These are phyloP conservation scores for Meyerozyma elateridarum DNA, from an alignment of 1,139 yeast genomes.

Conservation along the genomic window DNA sequence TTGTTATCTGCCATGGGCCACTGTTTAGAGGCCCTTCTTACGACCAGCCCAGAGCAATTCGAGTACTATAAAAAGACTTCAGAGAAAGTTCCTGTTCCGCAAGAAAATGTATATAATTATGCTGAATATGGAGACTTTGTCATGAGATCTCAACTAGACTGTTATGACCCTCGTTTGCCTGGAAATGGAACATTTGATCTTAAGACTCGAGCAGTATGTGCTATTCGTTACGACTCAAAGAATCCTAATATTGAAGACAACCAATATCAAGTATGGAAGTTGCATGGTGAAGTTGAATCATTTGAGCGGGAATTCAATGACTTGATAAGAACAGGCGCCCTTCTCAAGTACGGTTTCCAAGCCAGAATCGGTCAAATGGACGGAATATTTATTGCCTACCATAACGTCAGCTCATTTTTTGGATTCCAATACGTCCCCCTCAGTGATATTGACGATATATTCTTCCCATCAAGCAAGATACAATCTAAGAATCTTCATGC, in stretches of 20 bases:
- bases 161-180: constrained; percentile 70
- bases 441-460: constrained; percentile 56
- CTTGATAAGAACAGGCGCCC: constrained; percentile 62
- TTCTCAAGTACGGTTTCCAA: constrained; percentile 82
- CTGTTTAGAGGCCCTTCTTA: constrained; percentile 67
- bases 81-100: constrained; percentile 7
- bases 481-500: constrained; percentile 39
- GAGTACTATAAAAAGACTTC: constrained; percentile 23
- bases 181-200: constrained; percentile 91
- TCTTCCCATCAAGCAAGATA: constrained; percentile 20
- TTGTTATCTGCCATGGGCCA: constrained; percentile 77
- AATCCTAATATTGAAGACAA: constrained; percentile 52
- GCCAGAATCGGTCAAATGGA: constrained; percentile 97
- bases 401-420: constrained; percentile 72
- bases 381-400: constrained; percentile 90
- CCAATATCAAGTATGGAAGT: constrained; percentile 61
- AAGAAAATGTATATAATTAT: constrained; percentile 57
- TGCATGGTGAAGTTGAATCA: constrained; percentile 66
- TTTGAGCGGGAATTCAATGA: constrained; percentile 78
- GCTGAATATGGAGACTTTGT: constrained; percentile 64
- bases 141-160: constrained; percentile 89
- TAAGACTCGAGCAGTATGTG: constrained; percentile 86
- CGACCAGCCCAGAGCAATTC: constrained; percentile 51
- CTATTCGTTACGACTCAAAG: constrained; percentile 74
- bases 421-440: constrained; percentile 89